Evolutionary conservation across 2,329 filamentous ascomycete species (phyloP), one percentile per base, ranked within the genome.

Genomic region (Whalleya microplaca): DNA sequence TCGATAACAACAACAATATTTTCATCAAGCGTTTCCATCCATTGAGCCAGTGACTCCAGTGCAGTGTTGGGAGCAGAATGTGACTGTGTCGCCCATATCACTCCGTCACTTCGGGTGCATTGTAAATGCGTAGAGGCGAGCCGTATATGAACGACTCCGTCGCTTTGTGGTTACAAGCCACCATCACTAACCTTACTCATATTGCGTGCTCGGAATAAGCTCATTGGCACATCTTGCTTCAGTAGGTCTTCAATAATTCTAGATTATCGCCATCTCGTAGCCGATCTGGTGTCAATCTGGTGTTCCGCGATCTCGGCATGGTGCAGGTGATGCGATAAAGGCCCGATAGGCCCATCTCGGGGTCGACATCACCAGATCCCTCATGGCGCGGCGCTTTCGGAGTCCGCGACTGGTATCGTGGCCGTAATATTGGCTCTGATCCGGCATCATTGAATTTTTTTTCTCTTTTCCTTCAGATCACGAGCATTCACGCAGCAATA

Each of bases 401-500:
- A 20, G 19, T 21, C 12, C 7, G 14, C 14, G 21, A 21, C 27
- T 12, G 21, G 10, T 20, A 6, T 14, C 7, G 27, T 21, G 45
- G 19, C 57, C 20, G 21, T 45, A n/a, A n/a, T 50, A 18, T n/a
- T 40, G 19, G 9, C 41, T 5, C 42, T n/a, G 27, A 45, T 48
- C 16, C 21, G n/a, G 23, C 18, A 14, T 21, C 37, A 23, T 48
- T 32, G n/a, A 42, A 44, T 45, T 9, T n/a, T n/a, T n/a, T n/a
- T n/a, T n/a, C n/a, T n/a, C n/a, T 16, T 41, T 29, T 7, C 16
- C 29, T 41, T 51, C 12, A 16, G 5, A 37, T 44, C 14, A 49
- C 20, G n/a, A 27, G 19, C 10, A 27, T 61, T 69, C 62, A 72
- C 2, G 69, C 70, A 23, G 65, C 64, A 21, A 70, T 51, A 10